Base-by-base conservation (phyloP, 192 early-diverging fungal species). In the Coemansia sp. region DNA sequence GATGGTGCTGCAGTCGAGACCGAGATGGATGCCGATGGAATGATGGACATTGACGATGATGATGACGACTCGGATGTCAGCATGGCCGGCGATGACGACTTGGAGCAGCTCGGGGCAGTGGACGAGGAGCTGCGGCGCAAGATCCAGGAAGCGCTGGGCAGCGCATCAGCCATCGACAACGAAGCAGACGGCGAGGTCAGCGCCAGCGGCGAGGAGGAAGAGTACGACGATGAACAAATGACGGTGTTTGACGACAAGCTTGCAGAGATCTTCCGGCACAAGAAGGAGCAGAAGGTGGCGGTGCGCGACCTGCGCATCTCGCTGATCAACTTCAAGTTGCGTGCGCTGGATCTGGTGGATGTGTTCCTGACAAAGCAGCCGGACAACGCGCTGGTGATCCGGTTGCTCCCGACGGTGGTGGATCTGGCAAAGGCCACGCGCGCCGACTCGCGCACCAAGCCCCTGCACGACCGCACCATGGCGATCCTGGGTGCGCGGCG, bases 161-260 rank as follows among this genome's bases (percentile, higher is more conserved):
- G 23, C 2, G 70, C 66, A 0, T 69, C 64, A 2, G 64, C 8
- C 18, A 40, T 48, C 10, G 43, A 9, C 48, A 51, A 51, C 23
- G 34, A 21, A 4, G 74, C 81, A 39, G 82, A 74, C 28, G 84
- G 84, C 60, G 86, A 76, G 20, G 81, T 58, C 48, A 70, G 84
- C 31, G 85, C 69, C 37, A 70, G 64, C 35, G 81, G 76, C 15
- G 83, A 77, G 18, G 87, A 88, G 30, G 87, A 88, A 43, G 87
- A 82, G 23, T 78, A 89, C 58, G 87, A 88, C 59, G 94, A 95
- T 64, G 92, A 95, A 59, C 85, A 92, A 68, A 95, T 95, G 94
- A 87, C 83, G 64, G 87, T 83, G 23, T 96, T 94, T 80, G 96
- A 98, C 75, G 88, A 88, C 46, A 96, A 98, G 74, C 79, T 98